Percentiles rank a stretch among this genome's conserved stretches.
These are phyloP conservation scores for Aspergillus hancockii DNA, from an alignment of 495 filamentous ascomycete species.

Conservation along the genomic window DNA sequence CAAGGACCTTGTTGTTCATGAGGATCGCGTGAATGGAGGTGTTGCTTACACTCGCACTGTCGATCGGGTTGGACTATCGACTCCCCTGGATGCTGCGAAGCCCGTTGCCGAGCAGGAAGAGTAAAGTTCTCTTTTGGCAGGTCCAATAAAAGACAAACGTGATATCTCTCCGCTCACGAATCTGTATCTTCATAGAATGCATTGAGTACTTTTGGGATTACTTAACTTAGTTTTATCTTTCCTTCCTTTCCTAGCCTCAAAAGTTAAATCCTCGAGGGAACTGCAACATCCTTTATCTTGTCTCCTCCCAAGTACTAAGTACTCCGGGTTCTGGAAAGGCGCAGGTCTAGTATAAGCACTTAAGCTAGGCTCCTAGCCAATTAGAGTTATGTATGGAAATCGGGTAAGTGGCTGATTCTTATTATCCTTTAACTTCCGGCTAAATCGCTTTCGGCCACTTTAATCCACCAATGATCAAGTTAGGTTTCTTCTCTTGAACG, in stretches of 20 bases:
- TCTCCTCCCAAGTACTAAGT: no score
- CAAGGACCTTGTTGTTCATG: slow-evolving; percentile 40
- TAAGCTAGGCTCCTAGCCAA: not conserved
- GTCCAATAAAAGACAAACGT: not conserved
- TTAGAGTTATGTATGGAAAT: not conserved
- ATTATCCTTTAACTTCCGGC: not conserved
- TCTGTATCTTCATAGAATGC: not conserved
- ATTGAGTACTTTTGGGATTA: not conserved
- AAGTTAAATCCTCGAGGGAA: no score
- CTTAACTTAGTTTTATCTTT: no score
- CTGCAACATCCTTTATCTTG: no score
- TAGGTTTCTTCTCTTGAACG: not conserved
- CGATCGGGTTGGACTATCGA: slow-evolving; percentile 38
- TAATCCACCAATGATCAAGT: not conserved
- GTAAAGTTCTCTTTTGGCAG: not conserved
- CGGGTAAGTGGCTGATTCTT: not conserved
- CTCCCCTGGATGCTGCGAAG: not conserved
- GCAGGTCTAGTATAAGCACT: no score
- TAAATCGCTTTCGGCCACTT: not conserved
- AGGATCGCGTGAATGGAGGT: slow-evolving; percentile 35
- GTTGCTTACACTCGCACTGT: slow-evolving; percentile 33
- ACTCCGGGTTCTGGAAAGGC: no score
- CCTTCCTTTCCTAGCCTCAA: no score
- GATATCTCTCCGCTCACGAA: not conserved
- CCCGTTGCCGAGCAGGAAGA: not conserved